A percentile compares a stretch with the other conserved stretches of the same genome.
phyloP scores from a whole-genome alignment of 345 rosid genomes.

The Arabidopsis arenosa region DNA sequence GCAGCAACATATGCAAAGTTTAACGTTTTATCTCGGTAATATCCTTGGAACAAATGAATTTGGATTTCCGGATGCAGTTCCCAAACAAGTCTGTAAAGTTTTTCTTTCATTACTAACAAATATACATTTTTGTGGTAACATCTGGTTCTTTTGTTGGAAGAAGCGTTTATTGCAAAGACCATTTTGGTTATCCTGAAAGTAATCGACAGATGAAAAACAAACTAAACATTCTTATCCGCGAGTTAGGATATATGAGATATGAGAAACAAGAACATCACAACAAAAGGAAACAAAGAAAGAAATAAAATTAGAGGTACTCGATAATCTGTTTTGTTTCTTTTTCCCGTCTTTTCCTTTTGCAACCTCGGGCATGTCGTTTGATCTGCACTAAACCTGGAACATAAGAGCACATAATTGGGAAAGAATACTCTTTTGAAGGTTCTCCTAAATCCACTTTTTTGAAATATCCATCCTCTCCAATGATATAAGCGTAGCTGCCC shows the following conservation, averaged over 20 bases:
- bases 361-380: neutral
- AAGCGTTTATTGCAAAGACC: too few species aligned
- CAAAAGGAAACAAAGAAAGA: neutral
- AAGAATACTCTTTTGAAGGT: neutral
- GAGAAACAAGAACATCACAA: neutral
- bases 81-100: too few species aligned
- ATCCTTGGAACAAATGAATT: too few species aligned
- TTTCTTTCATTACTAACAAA: neutral
- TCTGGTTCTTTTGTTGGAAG: too few species aligned
- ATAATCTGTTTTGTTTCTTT: neutral
- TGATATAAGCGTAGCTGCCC: neutral
- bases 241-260: too few species aligned
- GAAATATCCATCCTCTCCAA: slow-evolving; percentile 6
- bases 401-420: neutral
- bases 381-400: neutral
- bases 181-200: too few species aligned
- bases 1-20: too few species aligned
- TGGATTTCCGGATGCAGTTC: too few species aligned
- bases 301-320: neutral
- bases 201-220: too few species aligned
- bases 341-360: neutral
- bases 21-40: too few species aligned
- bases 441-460: neutral
- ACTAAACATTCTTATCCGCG: too few species aligned
- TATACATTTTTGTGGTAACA: too few species aligned